Conservation (phyloP, 495 filamentous ascomycete genomes). For the Trypethelium eluteriae region DNA sequence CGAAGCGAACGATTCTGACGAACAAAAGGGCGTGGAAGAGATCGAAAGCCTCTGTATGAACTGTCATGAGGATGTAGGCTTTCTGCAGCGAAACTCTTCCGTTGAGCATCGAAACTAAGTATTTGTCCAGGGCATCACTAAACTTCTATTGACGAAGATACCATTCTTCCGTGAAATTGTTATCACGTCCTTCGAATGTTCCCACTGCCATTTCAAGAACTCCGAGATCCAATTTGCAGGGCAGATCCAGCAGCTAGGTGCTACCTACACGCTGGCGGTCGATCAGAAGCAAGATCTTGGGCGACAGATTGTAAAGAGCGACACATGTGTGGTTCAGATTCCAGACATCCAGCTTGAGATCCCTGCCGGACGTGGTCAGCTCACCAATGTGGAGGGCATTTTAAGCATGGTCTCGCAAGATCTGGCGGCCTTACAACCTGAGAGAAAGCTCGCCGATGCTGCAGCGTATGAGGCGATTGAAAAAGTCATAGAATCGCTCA, state of each 20-base stretch:
- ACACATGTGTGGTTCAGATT: conserved; percentile 71
- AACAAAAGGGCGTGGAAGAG: conserved; percentile 57
- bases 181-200: conserved; percentile 90
- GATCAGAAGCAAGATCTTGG: conserved; percentile 63
- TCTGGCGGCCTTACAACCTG: conserved; percentile 64
- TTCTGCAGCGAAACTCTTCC: neutral
- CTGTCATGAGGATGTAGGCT: conserved; percentile 72
- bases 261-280: conserved; percentile 67
- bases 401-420: conserved; percentile 67
- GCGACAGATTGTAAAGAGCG: conserved; percentile 84
- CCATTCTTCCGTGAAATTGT: conserved; percentile 96
- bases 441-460: conserved; percentile 62
- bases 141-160: conserved; percentile 79
- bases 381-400: conserved; percentile 88
- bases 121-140: conserved; percentile 61
- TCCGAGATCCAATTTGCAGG: conserved; percentile 87
- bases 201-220: conserved; percentile 78
- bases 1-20: conserved; percentile 32
- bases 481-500: conserved; percentile 59
- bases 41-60: conserved; percentile 76
- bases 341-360: conserved; percentile 86
- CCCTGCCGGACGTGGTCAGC: conserved; percentile 75
- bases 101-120: neutral
- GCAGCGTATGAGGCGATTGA: conserved; percentile 70
- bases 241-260: conserved; percentile 80